Evolutionary conservation across 805 yeast species (phyloP).

Genomic region (Ogataea saltuana): DNA sequence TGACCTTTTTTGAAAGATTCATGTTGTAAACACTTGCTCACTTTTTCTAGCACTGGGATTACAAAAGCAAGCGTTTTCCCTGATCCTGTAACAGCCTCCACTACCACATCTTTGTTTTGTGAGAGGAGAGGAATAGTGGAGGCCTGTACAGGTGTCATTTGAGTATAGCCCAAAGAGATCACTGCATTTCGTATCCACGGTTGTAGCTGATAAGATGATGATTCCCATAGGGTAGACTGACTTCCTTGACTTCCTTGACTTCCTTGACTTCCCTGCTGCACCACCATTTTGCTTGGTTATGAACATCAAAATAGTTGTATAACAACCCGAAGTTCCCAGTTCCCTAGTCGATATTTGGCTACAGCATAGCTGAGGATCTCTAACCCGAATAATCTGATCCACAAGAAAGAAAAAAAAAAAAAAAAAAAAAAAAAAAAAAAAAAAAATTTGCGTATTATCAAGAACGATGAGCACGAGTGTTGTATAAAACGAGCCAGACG

Average conservation of each 20-base stretch:
- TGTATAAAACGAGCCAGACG: too few relatives aligned
- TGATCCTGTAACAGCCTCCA: constrained; percentile 96
- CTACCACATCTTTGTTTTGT: constrained; percentile 90
- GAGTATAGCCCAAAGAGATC: constrained; percentile 66
- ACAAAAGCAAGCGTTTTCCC: constrained; percentile 96
- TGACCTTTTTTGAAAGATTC: constrained; percentile 55
- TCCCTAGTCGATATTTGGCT: too few relatives aligned
- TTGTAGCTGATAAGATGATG: constrained; percentile 50
- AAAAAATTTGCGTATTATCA: background rate
- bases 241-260: too few relatives aligned
- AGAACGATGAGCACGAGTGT: too few relatives aligned
- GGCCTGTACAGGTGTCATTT: constrained; percentile 98
- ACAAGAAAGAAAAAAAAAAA: background rate
- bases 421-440: background rate
- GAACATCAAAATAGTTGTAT: too few relatives aligned
- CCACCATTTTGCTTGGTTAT: too few relatives aligned
- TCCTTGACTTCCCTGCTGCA: too few relatives aligned
- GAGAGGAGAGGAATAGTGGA: constrained; percentile 84
- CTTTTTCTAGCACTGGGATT: constrained; percentile 75
- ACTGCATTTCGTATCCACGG: constrained; percentile 78
- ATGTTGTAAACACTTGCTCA: constrained; percentile 35
- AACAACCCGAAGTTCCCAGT: too few relatives aligned
- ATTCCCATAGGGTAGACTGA: constrained; percentile 48
- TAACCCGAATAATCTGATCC: too few relatives aligned
- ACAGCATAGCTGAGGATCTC: too few relatives aligned